phyloP scores from a whole-genome alignment of 169 alveolate species.

The Besnoitia besnoiti region DNA sequence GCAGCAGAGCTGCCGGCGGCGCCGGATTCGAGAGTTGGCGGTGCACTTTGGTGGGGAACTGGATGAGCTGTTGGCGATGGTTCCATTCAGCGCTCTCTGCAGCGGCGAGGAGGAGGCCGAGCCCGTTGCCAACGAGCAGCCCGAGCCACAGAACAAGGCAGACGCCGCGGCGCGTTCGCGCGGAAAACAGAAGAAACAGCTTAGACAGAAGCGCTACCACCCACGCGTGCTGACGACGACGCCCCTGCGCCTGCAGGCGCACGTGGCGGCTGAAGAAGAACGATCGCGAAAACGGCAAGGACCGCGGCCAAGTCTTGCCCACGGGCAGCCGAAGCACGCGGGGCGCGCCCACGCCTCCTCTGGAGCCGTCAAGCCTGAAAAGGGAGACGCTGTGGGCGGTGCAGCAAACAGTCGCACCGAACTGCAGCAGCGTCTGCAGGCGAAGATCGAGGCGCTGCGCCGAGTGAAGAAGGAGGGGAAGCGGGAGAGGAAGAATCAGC shows the following conservation, averaged over 20 bases:
- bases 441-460: constrained; percentile 36
- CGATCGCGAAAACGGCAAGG: neutral
- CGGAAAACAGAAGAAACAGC: neutral
- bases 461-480: neutral
- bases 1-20: neutral
- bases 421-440: constrained; percentile 45
- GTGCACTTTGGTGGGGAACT: neutral
- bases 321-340: neutral
- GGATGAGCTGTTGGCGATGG: neutral
- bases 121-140: neutral
- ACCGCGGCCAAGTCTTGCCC: neutral
- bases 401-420: constrained; percentile 8
- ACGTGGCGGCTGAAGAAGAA: neutral
- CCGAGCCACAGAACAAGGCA: neutral
- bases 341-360: neutral
- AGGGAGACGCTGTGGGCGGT: neutral
- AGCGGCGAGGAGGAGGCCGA: neutral
- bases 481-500: neutral
- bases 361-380: neutral
- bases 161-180: neutral
- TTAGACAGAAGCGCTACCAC: constrained; percentile 29
- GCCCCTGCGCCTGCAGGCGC: neutral
- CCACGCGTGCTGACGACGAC: neutral
- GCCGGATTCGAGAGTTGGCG: neutral
- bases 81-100: neutral